A percentile compares a stretch with the other conserved stretches of the same genome.
Conservation (phyloP, 108 stramenopile species). For the Pseudonitzschia multiseries region DNA sequence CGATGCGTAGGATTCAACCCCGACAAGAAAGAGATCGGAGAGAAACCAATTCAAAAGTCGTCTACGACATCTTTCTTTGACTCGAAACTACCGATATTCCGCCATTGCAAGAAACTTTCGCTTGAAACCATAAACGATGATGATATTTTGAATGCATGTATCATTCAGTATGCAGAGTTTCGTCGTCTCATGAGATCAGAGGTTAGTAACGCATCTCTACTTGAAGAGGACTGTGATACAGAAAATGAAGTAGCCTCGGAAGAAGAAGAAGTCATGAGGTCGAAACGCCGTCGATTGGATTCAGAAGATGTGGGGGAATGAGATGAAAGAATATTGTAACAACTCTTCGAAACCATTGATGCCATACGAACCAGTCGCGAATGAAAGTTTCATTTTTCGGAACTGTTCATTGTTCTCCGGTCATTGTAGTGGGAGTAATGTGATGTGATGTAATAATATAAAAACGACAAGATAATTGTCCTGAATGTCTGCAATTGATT, state of each 20-base stretch:
- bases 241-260: conserved; percentile 5
- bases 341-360: too few species aligned
- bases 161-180: conserved; percentile 57
- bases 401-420: too few species aligned
- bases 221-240: conserved; percentile 2
- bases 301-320: background rate
- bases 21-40: conserved; percentile 54
- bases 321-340: too few species aligned
- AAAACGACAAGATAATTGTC: too few species aligned
- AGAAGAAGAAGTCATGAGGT: background rate
- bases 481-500: too few species aligned
- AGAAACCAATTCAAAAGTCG: conserved; percentile 34
- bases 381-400: too few species aligned
- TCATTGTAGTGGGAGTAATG: too few species aligned
- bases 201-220: background rate
- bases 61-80: conserved; percentile 27
- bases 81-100: conserved; percentile 13
- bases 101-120: conserved; percentile 2
- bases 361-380: too few species aligned
- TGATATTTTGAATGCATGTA: conserved; percentile 21
- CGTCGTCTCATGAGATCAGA: conserved; percentile 50
- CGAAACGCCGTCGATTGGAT: background rate
- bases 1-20: conserved; percentile 72
- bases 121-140: background rate
- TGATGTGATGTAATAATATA: too few species aligned